phyloP scores from a whole-genome alignment of 768 basidiomycete genomes.

The Rhizopogon vesiculosus region DNA sequence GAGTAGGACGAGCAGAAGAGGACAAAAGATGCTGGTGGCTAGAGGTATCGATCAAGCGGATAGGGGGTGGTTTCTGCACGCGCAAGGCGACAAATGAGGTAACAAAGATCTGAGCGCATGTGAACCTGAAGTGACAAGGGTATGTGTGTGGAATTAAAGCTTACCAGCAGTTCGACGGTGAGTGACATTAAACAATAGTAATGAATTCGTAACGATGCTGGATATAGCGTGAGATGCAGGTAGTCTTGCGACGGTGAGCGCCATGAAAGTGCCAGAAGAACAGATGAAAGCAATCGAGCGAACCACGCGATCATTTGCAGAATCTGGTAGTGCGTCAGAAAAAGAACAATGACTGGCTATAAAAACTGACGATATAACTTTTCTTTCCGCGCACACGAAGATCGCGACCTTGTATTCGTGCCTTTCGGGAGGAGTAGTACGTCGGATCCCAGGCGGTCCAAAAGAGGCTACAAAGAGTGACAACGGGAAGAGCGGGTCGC shows the following conservation, averaged over 20 bases:
- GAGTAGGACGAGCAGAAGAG: slow-evolving; percentile 37
- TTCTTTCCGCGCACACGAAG: slow-evolving; percentile 63
- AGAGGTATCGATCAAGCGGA: slow-evolving; percentile 63
- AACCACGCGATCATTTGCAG: slow-evolving; percentile 61
- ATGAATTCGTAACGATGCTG: slow-evolving; percentile 30
- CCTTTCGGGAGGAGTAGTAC: slow-evolving; percentile 54
- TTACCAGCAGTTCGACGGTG: slow-evolving; percentile 52
- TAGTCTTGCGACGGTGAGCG: slow-evolving; percentile 35
- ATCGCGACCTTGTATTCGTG: slow-evolving; percentile 66
- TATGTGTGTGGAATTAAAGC: slow-evolving; percentile 16
- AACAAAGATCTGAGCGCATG: slow-evolving; percentile 38
- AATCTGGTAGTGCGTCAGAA: slow-evolving; percentile 32
- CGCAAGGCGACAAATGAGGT: slow-evolving; percentile 53
- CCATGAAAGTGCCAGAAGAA: slow-evolving; percentile 39
- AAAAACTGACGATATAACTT: slow-evolving; percentile 52
- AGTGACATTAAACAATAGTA: slow-evolving; percentile 46
- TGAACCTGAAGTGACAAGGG: slow-evolving; percentile 5
- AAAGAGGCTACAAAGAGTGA: slow-evolving; percentile 55
- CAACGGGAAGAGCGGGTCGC: slow-evolving; percentile 41
- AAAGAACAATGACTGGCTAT: neutral
- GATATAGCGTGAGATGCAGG: slow-evolving; percentile 30
- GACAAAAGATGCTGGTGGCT: slow-evolving; percentile 30
- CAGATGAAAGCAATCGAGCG: slow-evolving; percentile 46
- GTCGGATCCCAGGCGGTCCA: slow-evolving; percentile 90
- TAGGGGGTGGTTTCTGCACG: slow-evolving; percentile 63